Evolutionary conservation across 345 rosid genomes (phyloP), one percentile per base, ranked within the genome.

Genomic region (Citrus reticulata): DNA sequence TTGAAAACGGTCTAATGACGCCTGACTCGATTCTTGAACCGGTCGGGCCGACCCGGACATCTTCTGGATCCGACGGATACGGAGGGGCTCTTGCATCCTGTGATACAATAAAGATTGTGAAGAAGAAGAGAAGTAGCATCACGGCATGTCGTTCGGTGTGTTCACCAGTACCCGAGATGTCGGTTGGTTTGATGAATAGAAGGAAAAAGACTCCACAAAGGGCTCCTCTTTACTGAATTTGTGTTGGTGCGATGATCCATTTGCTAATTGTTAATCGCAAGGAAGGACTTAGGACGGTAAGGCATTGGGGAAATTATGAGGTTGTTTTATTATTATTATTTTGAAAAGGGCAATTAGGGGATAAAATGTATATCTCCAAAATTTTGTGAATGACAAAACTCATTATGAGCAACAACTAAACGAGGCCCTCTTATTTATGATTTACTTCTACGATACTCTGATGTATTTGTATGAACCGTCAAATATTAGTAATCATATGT

Each of bases 111-210:
- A 93, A 91, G 57, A 83, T 90, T 20, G 94, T 90, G 68, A 81
- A 93, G 84, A 95, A 91, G 89, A 95, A 92, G 62, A 87, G 98
- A 86, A 95, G 95, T 30, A 95, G 91, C 85, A 84, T 91, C 75
- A 54, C 89, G 30, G 77, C 83, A 5, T 87, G 92, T 74, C 80
- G 90, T 77, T 81, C 87, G 62, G 81, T 87, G 4, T 85, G 85
- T 49, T 83, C 89, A 7, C 78, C 86, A n/a, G 78, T 68, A 0
- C 73, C 87, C 8, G 95, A 87, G 54, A 84, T 84, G 46, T 86
- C 94, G 54, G 87, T 71, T 13, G 84, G 64, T 65, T 76, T 88
- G 75, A 84, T 88, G 78, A 95, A 84, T 82, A 89, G 98, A 67
- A 75, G 98, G 64, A 93, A 95, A 89, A 92, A 85, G 73, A 86